Evolutionary conservation across 208 protist genomes (phyloP).

Genomic region (Crithidia acanthocephali): DNA sequence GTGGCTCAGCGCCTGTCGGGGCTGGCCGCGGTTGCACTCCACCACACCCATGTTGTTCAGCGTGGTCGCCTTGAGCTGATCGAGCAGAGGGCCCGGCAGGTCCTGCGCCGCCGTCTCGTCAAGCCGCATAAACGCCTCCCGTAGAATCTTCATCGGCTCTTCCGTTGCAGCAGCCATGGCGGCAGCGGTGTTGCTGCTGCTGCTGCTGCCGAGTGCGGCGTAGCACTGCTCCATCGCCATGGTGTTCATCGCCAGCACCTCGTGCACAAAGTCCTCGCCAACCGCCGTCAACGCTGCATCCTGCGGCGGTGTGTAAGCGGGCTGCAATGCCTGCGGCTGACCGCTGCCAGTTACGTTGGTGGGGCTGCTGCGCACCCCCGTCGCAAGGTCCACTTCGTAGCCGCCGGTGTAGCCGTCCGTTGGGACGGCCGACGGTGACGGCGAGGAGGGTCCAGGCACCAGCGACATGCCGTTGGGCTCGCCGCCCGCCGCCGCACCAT

Average conservation of each 20-base stretch:
- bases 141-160: slow-evolving; percentile 55
- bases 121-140: slow-evolving; percentile 65
- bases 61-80: slow-evolving; percentile 80
- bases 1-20: slow-evolving; percentile 82
- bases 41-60: slow-evolving; percentile 90
- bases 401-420: background rate
- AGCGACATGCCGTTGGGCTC: background rate
- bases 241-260: slow-evolving; percentile 84
- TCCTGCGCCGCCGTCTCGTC: slow-evolving; percentile 33
- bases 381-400: background rate
- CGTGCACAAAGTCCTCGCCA: slow-evolving; percentile 68
- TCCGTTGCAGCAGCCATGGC: slow-evolving; percentile 29
- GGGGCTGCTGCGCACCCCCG: background rate
- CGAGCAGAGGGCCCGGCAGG: slow-evolving; percentile 40
- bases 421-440: background rate
- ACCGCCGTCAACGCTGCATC: slow-evolving; percentile 22
- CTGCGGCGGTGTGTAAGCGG: slow-evolving; percentile 8
- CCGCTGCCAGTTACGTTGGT: background rate
- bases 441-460: background rate
- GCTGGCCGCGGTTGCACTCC: slow-evolving; percentile 85
- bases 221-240: slow-evolving; percentile 82
- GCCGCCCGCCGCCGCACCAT: background rate
- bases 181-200: background rate
- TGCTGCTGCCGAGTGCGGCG: slow-evolving; percentile 22
- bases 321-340: background rate